Base-by-base conservation (phyloP, 768 basidiomycete genomes). In the Pseudohyphozyma bogoriensis region DNA sequence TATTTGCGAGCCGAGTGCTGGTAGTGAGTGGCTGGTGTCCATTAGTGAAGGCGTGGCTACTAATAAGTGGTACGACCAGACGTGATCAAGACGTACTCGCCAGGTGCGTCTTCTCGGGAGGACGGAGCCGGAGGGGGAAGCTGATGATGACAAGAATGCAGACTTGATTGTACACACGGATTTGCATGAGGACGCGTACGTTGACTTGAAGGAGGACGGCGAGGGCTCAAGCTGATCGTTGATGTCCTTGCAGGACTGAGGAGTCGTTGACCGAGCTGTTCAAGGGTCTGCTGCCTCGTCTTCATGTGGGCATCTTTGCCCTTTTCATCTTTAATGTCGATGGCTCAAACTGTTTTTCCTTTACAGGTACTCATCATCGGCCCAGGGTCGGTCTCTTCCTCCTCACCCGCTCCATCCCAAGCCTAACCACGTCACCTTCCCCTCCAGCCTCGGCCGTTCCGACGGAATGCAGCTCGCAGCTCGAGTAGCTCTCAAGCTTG, bases 151-250 rank as follows among this genome's bases (percentile, higher is more conserved):
- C 36, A 7, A 24, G 32, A 31, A 31, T 10, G 68, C 70, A 40
- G 92, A 99, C 74, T 76, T 99, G 46, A 99, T 99, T 70, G 95
- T 99, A 0, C 93, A 99, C 70, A 92, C 89, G 2, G 88, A 97
- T 57, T 79, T 99, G 8, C 76, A 79, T 32, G 80, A 85, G 72
- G 80, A 83, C 52, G 74, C 77, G 83, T 87, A 73, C 61, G 84
- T 31, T 46, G 20, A 3, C 24, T 42, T 8, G 28, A 20, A 28
- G 29, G 18, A 4, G 3, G 13, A 28, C 32, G 29, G 8, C 36
- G 13, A 26, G 36, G 16, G 26, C 5, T 11, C 35, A 16, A 4
- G 28, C 52, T 52, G n/a, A 46, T 16, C 24, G 20, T 31, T 2
- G 2, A 6, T 4, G 31, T 28, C 4, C 11, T 8, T 78, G 54